phyloP scores from a whole-genome alignment of 306 rosid genomes.

The Gastrolobium villosum region DNA sequence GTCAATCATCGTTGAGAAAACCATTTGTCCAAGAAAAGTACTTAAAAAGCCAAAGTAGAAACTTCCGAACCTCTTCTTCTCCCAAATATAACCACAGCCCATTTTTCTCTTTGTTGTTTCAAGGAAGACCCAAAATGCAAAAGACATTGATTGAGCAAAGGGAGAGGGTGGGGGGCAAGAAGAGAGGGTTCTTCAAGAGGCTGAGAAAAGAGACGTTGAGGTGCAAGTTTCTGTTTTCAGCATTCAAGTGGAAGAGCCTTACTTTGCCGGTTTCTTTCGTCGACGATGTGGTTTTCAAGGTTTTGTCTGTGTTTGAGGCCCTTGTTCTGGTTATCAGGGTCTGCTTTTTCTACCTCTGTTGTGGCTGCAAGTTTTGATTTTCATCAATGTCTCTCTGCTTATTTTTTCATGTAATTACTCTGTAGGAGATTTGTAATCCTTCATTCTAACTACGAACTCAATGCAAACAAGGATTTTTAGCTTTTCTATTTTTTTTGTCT shows the following conservation, averaged over 20 bases:
- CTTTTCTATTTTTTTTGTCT: neutral
- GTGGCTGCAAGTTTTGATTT: constrained; percentile 72
- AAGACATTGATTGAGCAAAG: neutral
- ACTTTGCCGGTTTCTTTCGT: constrained; percentile 58
- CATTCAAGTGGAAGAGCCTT: constrained; percentile 65
- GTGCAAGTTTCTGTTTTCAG: constrained; percentile 59
- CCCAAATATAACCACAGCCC: constrained; percentile 35
- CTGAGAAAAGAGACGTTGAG: constrained; percentile 58
- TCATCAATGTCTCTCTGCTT: neutral
- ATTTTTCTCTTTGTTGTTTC: neutral
- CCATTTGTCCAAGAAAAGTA: constrained; percentile 36
- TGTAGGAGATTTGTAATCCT: neutral
- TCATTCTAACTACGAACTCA: neutral
- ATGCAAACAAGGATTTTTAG: neutral
- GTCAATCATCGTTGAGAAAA: neutral
- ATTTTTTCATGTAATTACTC: constrained; percentile 4
- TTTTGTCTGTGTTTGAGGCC: constrained; percentile 70
- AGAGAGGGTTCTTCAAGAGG: constrained; percentile 58
- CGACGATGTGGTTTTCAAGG: constrained; percentile 64
- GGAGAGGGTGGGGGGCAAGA: constrained; percentile 52
- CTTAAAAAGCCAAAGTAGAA: constrained; percentile 3
- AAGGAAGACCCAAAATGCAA: constrained; percentile 8
- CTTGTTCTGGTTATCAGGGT: constrained; percentile 53
- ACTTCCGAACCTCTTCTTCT: constrained; percentile 18
- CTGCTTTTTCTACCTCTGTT: constrained; percentile 68